A percentile compares a stretch with the other conserved stretches of the same genome.
phyloP scores from a whole-genome alignment of 2,329 filamentous ascomycete species.

The Penicillium sp. region DNA sequence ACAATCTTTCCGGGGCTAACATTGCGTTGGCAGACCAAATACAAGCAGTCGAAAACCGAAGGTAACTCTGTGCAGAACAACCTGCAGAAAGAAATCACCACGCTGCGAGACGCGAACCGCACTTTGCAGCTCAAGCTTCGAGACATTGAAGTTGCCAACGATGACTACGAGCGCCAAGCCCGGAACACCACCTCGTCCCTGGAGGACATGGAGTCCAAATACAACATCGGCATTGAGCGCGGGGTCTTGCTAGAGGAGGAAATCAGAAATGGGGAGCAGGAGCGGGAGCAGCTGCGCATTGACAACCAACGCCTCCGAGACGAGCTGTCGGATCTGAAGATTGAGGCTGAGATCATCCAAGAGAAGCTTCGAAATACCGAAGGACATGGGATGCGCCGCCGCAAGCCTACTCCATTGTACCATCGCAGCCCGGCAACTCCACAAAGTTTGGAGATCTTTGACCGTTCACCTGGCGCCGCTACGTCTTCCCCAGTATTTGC shows the following conservation, averaged over 20 bases:
- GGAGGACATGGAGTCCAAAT: conserved; percentile 96
- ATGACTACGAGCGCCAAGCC: conserved; percentile 96
- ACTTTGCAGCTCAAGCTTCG: conserved; percentile 79
- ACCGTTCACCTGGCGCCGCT: conserved; percentile 75
- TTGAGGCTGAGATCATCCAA: conserved; percentile 90
- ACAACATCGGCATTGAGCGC: conserved; percentile 89
- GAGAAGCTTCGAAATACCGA: conserved; percentile 83
- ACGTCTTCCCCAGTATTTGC: conserved; percentile 86
- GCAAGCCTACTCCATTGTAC: conserved; percentile 53
- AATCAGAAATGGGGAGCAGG: conserved; percentile 85
- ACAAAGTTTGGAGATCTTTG: conserved; percentile 69
- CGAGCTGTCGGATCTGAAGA: conserved; percentile 87
- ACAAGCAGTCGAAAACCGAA: conserved; percentile 90
- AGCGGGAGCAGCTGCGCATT: conserved; percentile 84
- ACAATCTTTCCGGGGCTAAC: conserved; percentile 8
- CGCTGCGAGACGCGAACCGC: conserved; percentile 78
- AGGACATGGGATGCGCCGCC: conserved; percentile 50
- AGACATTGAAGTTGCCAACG: conserved; percentile 96
- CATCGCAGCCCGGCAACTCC: conserved; percentile 51
- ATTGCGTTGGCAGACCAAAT: conserved; percentile 69
- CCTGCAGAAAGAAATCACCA: conserved; percentile 94
- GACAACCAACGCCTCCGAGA: conserved; percentile 86
- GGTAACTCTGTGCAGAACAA: conserved; percentile 78
- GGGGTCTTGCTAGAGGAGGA: conserved; percentile 94
- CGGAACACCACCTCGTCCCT: conserved; percentile 93